Evolutionary conservation across 129 eudicot genomes (phyloP), one percentile per base, ranked within the genome.

Genomic region (Kitagawia praeruptora): DNA sequence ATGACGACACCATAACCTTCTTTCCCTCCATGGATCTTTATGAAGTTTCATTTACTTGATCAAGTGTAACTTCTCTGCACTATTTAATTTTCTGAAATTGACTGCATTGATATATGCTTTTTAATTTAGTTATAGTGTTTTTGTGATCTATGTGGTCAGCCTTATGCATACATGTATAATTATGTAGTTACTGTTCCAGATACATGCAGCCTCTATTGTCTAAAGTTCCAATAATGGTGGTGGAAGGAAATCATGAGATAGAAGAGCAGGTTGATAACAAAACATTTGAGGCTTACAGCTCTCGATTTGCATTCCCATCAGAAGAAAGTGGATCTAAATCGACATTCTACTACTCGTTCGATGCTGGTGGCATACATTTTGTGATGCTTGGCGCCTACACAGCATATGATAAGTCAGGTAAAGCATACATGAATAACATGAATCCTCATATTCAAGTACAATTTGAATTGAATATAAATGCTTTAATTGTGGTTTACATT

Each of bases 351-450:
- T 95, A 95, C 71, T 95, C 97, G 18, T 92, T 95, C 63, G 86
- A 95, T 80, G 97, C 98, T 13, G 98, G 98, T 37, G 98, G 98
- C 83, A 90, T 95, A 82, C 98, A 95, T 47, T 92, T 95, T 76
- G 80, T 95, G 54, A 93, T 95, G 94, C 94, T 95, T 31, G 99
- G 99, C 44, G 99, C 90, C 81, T 95, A 95, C 79, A 81, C 69
- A 64, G 89, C 93, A 69, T 95, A 90, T 83, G 46, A 89, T 74
- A 84, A 86, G 88, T 82, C 99, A 81, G 89, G 99, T 92, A 87
- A 75, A 16, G 48, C 3, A 67, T 2, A 31, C 41, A 31, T 14
- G 23, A 67, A 31, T 25, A 3, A 61, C 16, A 3, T n/a, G 10
- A n/a, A n/a, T 61, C 34, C 34, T 61, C 25, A 2, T 23, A 23